Percentiles rank a stretch among this genome's conserved stretches.
Conservation (phyloP, 1,284 basidiomycete genomes). For the Mrakiaceae sp. region DNA sequence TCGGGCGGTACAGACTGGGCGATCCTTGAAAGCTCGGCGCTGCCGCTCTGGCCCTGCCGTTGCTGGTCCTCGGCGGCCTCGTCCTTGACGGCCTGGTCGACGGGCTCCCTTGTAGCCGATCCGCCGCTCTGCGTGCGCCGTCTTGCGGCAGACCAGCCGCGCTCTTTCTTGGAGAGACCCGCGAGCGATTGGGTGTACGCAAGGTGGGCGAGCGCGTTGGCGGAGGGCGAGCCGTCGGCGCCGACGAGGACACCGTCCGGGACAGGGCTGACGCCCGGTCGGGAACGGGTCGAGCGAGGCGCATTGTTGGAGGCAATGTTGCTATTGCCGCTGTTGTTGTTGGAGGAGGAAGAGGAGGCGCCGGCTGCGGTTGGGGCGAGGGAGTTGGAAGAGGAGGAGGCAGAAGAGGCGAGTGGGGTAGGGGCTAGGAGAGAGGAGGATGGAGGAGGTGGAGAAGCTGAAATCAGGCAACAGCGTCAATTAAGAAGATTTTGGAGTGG, state of each 20-base stretch:
- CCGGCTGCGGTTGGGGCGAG: background rate
- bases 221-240: background rate
- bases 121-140: slow-evolving; percentile 14
- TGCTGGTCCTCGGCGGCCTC: background rate
- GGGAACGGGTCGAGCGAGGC: background rate
- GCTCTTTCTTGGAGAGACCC: slow-evolving; percentile 9
- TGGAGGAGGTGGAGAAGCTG: too few species aligned
- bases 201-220: slow-evolving; percentile 16
- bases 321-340: background rate
- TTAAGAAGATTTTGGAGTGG: background rate
- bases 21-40: background rate
- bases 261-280: background rate
- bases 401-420: background rate
- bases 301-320: background rate
- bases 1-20: too few species aligned
- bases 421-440: too few species aligned
- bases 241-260: too few species aligned
- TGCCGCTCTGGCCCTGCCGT: background rate
- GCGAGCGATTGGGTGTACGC: slow-evolving; percentile 12
- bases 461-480: too few species aligned
- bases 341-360: background rate
- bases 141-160: slow-evolving; percentile 2
- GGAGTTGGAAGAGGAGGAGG: background rate
- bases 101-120: background rate
- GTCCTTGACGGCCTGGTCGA: background rate